phyloP scores from a whole-genome alignment of 768 basidiomycete species.

The Boletus vermiculosoides region DNA sequence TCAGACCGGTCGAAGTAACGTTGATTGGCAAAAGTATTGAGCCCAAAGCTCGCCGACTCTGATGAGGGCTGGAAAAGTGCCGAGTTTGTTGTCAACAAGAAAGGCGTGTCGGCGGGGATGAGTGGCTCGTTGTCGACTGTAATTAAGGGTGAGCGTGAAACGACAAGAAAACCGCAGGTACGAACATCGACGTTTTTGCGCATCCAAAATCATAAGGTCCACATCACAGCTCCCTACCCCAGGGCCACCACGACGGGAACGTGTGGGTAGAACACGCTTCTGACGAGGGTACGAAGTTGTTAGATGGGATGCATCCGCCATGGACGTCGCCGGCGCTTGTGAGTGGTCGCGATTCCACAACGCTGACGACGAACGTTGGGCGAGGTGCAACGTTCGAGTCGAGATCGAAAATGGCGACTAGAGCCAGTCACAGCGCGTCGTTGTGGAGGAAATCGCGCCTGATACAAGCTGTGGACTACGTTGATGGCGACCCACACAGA shows the following conservation, averaged over 20 bases:
- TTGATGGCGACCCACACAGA: not conserved
- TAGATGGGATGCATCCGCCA: slow-evolving; percentile 37
- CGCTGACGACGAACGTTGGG: slow-evolving; percentile 3
- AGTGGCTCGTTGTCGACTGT: slow-evolving; percentile 71
- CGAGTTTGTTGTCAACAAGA: slow-evolving; percentile 75
- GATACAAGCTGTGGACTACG: slow-evolving; percentile 9
- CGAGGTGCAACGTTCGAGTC: not conserved
- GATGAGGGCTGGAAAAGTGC: slow-evolving; percentile 44
- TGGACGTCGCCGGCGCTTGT: slow-evolving; percentile 18
- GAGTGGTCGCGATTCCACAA: slow-evolving; percentile 8
- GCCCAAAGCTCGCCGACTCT: slow-evolving; percentile 35
- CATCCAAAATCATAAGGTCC: slow-evolving; percentile 82
- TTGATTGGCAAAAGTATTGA: slow-evolving; percentile 62
- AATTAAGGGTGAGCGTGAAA: slow-evolving; percentile 18
- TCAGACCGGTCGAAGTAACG: slow-evolving; percentile 79
- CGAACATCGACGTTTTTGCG: slow-evolving; percentile 73
- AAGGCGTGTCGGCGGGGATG: slow-evolving; percentile 61
- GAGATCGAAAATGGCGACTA: slow-evolving; percentile 3
- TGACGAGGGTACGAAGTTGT: slow-evolving; percentile 46
- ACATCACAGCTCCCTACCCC: slow-evolving; percentile 77
- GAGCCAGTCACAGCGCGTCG: slow-evolving; percentile 3
- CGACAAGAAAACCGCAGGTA: slow-evolving; percentile 19
- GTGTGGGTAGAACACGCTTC: slow-evolving; percentile 80
- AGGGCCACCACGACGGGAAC: slow-evolving; percentile 76
- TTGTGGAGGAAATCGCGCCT: slow-evolving; percentile 9